Evolutionary conservation across 2,329 filamentous ascomycete species (phyloP), one percentile per base, ranked within the genome.

Genomic region (Colletotrichum sp.): DNA sequence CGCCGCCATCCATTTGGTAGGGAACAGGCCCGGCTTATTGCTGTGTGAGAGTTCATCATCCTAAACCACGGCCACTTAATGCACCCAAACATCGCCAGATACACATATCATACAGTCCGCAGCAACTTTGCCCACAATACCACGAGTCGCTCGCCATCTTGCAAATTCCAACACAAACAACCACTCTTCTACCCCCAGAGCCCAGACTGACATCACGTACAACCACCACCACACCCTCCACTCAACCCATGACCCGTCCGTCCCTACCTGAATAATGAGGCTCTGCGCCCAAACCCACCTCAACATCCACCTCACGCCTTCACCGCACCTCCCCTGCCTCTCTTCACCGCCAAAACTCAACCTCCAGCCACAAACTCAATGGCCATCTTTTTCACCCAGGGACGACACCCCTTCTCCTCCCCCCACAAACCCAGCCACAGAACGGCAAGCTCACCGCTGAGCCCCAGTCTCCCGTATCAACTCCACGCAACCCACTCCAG

Each of bases 291-390:
- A 22, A 52, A 13, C 44, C 44, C 44, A 52, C 44, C 44, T 13
- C 44, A 13, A 22, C 44, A 22, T 52, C 44, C 44, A 52, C 44
- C n/a, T 52, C 44, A 22, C 44, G 44, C 44, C n/a, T 52, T 52
- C n/a, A 52, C 44, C 44, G 44, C 44, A 52, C 44, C 44, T 52
- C 44, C 44, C 44, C 44, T 52, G 44, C 4, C 44, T 25, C 11
- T 52, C 44, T 3, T 52, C 44, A 52, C 44, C 44, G 44, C 44
- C 44, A 52, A 52, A 36, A 25, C 44, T 25, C 44, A 52, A 52
- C 44, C 44, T 52, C 44, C 44, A 52, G 44, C 44, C 44, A 52
- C 44, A 52, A 52, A 52, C 44, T 52, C 44, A 52, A 52, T 22
- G 44, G 44, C n/a, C 44, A 13, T 12, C 44, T 25, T 11, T n/a